phyloP scores from a whole-genome alignment of 2,329 filamentous ascomycete species.

The Neocatenulostroma microsporum region DNA sequence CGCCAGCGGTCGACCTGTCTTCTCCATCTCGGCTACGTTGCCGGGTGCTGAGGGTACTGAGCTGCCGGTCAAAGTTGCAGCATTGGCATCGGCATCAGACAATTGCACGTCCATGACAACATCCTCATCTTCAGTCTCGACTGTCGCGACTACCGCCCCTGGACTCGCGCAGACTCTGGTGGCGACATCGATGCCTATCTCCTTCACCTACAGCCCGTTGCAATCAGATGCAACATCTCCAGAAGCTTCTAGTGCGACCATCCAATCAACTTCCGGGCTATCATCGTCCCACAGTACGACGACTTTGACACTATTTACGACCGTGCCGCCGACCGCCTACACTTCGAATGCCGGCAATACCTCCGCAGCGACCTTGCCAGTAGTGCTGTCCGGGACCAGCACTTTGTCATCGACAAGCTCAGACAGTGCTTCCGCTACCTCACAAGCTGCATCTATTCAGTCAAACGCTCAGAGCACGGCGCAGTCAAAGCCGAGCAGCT shows the following conservation, averaged over 20 bases:
- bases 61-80: background rate
- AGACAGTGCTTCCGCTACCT: background rate
- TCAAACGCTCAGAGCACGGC: too few species aligned
- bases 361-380: background rate
- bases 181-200: constrained; percentile 4
- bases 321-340: constrained; percentile 10
- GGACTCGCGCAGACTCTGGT: background rate
- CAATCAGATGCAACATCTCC: background rate
- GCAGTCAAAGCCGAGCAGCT: background rate
- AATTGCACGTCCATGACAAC: background rate
- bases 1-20: background rate
- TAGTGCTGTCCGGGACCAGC: background rate
- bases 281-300: constrained; percentile 12
- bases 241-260: background rate
- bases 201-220: constrained; percentile 4
- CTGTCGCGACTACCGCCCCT: background rate
- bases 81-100: background rate
- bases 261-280: background rate
- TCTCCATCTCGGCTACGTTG: constrained; percentile 3
- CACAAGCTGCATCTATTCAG: background rate
- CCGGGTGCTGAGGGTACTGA: too few species aligned
- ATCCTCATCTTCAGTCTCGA: background rate
- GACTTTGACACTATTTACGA: constrained; percentile 18
- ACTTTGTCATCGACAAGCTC: background rate
- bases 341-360: background rate